Base-by-base conservation (phyloP, 371 early-diverging fungal species). In the Synchytrium microbalum region DNA sequence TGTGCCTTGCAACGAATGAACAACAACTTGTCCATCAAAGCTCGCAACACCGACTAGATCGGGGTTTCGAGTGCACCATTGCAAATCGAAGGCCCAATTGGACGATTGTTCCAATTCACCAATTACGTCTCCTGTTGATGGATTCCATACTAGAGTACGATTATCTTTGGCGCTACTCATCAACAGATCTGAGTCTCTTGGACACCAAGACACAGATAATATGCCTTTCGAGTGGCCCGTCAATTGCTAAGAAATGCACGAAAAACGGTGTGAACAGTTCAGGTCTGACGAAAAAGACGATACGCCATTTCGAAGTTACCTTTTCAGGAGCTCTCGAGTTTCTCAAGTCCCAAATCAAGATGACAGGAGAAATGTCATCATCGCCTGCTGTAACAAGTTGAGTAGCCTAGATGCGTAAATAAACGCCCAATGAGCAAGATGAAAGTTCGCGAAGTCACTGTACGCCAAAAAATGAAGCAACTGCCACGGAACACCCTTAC, bases 41-140 rank as follows among this genome's bases (percentile, higher is more conserved):
- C 92, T 91, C 2, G 93, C 86, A 46, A 89, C 83, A 29, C 86
- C 85, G 54, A 93, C 73, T 46, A 92, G 72, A 65, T 94, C 92
- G 2, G 97, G 97, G 72, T 96, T 94, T 32, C 86, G 75, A 55
- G 90, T 87, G 70, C 90, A 93, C 93, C 94, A 95, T 67, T 90
- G 91, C 26, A 89, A 92, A 67, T 95, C 91, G 74, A 93, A 93
- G 16, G 88, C 78, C 93, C 94, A 93, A 75, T 92, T 93, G 67
- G 79, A 76, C 61, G 84, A 82, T 59, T 78, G 78, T 16, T 90
- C 86, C 55, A 95, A 78, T 52, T 78, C 78, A 3, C 79, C 80
- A 61, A 80, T 69, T 19, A 67, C 53, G 19, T 63, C 66, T 0
- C 69, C 75, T 23, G 59, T 60, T 54, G 59, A 59, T 3, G 72